Percentiles rank a stretch among this genome's conserved stretches.
phyloP scores from a whole-genome alignment of 23 red algal species.

The Gracilaria vermiculophylla region DNA sequence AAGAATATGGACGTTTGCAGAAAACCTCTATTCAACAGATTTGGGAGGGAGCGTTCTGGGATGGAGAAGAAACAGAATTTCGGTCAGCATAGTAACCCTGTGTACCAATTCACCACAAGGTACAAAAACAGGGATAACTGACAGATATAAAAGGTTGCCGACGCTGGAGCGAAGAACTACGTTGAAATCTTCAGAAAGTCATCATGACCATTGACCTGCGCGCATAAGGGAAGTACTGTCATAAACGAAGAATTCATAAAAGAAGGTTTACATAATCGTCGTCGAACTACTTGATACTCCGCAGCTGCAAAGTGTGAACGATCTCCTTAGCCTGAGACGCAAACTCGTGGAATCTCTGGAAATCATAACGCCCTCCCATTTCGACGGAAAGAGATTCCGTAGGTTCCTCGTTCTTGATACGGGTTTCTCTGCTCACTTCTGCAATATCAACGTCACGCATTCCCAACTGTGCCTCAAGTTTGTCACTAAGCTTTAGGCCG shows the following conservation, averaged over 20 bases:
- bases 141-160: not conserved
- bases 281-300: conserved; percentile 27
- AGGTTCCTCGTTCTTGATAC: conserved; percentile 41
- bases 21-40: conserved; percentile 25
- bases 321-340: conserved; percentile 80
- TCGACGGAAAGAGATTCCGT: conserved; percentile 26
- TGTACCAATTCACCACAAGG: not conserved
- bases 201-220: not conserved
- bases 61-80: conserved; percentile 19
- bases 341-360: conserved; percentile 72
- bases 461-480: conserved; percentile 74
- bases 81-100: not conserved
- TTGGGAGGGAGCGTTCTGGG: conserved; percentile 9
- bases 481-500: conserved; percentile 90
- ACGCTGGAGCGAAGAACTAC: not conserved
- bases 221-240: not conserved
- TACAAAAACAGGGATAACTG: not conserved
- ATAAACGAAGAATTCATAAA: not conserved
- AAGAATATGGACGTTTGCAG: conserved; percentile 21
- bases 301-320: conserved; percentile 94
- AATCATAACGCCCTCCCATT: conserved; percentile 56
- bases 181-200: not conserved
- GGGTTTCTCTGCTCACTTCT: conserved; percentile 70
- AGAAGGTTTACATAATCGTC: not conserved
- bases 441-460: conserved; percentile 83